Evolutionary conservation across 768 basidiomycete species (phyloP).

Genomic region (Steccherinum ochraceum): DNA sequence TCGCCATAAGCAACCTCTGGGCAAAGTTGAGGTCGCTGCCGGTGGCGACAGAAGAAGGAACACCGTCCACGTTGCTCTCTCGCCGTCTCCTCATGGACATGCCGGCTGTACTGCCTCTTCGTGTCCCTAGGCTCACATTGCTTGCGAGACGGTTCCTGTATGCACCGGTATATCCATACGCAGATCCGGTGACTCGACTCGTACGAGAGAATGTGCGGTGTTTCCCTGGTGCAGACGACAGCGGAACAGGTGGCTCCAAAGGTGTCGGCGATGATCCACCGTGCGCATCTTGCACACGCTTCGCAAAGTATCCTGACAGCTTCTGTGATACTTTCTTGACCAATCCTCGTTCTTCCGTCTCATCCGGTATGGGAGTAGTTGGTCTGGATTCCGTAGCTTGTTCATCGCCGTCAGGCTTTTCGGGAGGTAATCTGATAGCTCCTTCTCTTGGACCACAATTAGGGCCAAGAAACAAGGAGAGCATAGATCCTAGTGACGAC

Average conservation of each 20-base stretch:
- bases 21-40: slow-evolving; percentile 74
- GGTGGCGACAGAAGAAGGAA: slow-evolving; percentile 32
- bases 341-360: slow-evolving; percentile 22
- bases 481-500: slow-evolving; percentile 70
- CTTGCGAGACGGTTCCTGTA: slow-evolving; percentile 53
- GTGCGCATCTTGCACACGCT: slow-evolving; percentile 39
- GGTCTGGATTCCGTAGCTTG: neutral
- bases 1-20: slow-evolving; percentile 83
- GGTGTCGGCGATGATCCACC: slow-evolving; percentile 29
- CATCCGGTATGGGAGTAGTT: slow-evolving; percentile 27
- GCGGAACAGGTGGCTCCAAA: slow-evolving; percentile 34
- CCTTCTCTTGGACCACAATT: slow-evolving; percentile 90
- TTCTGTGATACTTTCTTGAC: slow-evolving; percentile 45
- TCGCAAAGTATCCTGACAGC: slow-evolving; percentile 55
- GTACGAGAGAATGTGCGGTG: slow-evolving; percentile 44
- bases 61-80: slow-evolving; percentile 38
- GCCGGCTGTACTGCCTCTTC: slow-evolving; percentile 47
- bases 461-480: slow-evolving; percentile 82
- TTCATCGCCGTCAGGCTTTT: slow-evolving; percentile 45
- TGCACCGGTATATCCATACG: slow-evolving; percentile 66
- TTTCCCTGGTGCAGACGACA: slow-evolving; percentile 34
- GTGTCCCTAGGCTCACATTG: slow-evolving; percentile 26
- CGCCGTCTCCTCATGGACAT: slow-evolving; percentile 45
- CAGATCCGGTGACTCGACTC: slow-evolving; percentile 65
- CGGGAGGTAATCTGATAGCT: slow-evolving; percentile 73